Evolutionary conservation across 2,329 filamentous ascomycete species (phyloP).

Genomic region (Gnomoniopsis sp.): DNA sequence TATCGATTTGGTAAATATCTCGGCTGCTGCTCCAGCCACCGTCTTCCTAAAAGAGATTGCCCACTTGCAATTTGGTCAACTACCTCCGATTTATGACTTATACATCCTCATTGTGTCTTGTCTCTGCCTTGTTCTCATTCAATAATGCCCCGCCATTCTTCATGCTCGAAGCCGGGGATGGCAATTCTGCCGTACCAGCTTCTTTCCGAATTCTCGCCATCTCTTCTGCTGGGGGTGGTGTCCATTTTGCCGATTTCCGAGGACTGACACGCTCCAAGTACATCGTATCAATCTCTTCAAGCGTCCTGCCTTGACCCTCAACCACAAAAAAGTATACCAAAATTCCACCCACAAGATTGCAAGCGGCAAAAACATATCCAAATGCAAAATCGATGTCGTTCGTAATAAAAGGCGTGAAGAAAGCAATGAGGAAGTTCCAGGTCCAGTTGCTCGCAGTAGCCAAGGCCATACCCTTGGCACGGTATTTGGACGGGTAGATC

Average conservation of each 20-base stretch:
- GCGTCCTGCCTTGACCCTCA: constrained; percentile 67
- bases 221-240: constrained; percentile 39
- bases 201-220: constrained; percentile 38
- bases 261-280: constrained; percentile 65
- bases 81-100: neutral
- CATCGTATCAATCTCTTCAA: constrained; percentile 80
- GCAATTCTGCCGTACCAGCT: constrained; percentile 34
- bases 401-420: constrained; percentile 79
- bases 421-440: constrained; percentile 73
- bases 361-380: constrained; percentile 73
- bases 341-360: constrained; percentile 60
- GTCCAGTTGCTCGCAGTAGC: constrained; percentile 62
- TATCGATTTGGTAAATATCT: neutral
- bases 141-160: neutral
- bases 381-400: constrained; percentile 68
- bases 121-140: neutral
- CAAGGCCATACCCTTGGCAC: constrained; percentile 58
- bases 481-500: constrained; percentile 61
- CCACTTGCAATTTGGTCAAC: no score
- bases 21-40: no score
- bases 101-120: neutral
- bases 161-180: neutral
- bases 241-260: constrained; percentile 58
- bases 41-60: no score
- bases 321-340: constrained; percentile 77